These are phyloP conservation scores for Curvularia hawaiiensis DNA, from an alignment of 2,329 filamentous ascomycete species.

Conservation along the genomic window DNA sequence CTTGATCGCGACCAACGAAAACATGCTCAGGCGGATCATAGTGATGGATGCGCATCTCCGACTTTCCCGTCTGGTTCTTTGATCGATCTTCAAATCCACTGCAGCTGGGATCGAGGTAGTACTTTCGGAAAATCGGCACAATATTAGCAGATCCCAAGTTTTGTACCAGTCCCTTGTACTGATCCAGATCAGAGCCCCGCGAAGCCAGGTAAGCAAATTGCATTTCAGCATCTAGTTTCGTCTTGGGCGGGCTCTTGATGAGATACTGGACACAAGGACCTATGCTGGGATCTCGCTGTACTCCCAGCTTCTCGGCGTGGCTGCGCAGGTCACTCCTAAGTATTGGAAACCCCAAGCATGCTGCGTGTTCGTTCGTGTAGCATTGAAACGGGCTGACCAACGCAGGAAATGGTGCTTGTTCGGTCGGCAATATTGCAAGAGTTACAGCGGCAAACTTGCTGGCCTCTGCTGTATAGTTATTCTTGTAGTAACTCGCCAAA, in stretches of 20 bases:
- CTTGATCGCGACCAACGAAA: conserved; percentile 75
- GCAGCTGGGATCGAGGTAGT: conserved; percentile 37
- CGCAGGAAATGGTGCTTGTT: conserved; percentile 64
- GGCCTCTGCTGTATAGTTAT: conserved; percentile 70
- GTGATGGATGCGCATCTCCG: conserved; percentile 50
- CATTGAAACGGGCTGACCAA: conserved; percentile 77
- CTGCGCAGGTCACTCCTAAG: conserved; percentile 75
- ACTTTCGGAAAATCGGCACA: conserved; percentile 47
- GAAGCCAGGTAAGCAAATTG: conserved; percentile 85
- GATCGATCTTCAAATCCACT: conserved; percentile 43
- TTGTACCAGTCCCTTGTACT: conserved; percentile 31
- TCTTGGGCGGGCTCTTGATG: conserved; percentile 72
- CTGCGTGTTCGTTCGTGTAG: conserved; percentile 78
- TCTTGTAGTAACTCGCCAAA: conserved; percentile 76
- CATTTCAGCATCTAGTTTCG: conserved; percentile 67
- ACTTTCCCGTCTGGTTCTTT: conserved; percentile 38
- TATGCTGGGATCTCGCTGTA: conserved; percentile 80
- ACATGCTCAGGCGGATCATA: conserved; percentile 73
- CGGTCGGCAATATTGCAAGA: conserved; percentile 67
- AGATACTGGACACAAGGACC: conserved; percentile 75
- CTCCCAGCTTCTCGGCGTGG: conserved; percentile 85
- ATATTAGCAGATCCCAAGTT: conserved; percentile 40
- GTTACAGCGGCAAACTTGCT: conserved; percentile 56
- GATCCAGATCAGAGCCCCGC: conserved; percentile 73
- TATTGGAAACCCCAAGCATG: conserved; percentile 80